A percentile compares a stretch with the other conserved stretches of the same genome.
Evolutionary conservation across 148 eudicot genomes (phyloP).

Genomic region (Amaranthus hypochondriacus): DNA sequence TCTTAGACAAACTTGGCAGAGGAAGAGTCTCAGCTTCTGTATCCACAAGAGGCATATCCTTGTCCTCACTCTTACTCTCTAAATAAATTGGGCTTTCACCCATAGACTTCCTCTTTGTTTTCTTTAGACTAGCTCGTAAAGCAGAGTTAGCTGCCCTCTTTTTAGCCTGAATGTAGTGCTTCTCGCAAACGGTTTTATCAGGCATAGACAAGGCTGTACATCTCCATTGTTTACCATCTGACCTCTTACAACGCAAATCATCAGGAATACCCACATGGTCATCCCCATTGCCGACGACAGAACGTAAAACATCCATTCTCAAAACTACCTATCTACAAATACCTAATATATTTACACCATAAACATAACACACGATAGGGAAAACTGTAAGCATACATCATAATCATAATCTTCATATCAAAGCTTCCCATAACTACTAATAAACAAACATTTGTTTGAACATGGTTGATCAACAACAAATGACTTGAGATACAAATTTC

Average conservation of each 20-base stretch:
- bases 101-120: conserved; percentile 55
- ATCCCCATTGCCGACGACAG: conserved; percentile 46
- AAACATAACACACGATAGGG: not conserved
- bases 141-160: conserved; percentile 98
- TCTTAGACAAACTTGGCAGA: conserved; percentile 38
- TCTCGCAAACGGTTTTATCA: conserved; percentile 94
- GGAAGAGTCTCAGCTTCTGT: conserved; percentile 41
- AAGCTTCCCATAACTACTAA: not conserved
- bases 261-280: conserved; percentile 75
- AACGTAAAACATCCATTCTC: conserved; percentile 29
- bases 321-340: not conserved
- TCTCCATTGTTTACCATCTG: conserved; percentile 98
- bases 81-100: conserved; percentile 53
- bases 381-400: conserved; percentile 9
- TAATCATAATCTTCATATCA: not conserved
- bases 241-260: conserved; percentile 93
- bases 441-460: not conserved
- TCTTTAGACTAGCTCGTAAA: conserved; percentile 74
- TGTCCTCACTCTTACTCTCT: conserved; percentile 86
- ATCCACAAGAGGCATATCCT: conserved; percentile 45
- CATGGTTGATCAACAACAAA: too few species aligned
- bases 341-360: not conserved
- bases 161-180: conserved; percentile 95
- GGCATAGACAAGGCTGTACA: conserved; percentile 99
- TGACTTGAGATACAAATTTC: too few species aligned